Conservation (phyloP, 2,329 filamentous ascomycete genomes). For the Trichoderma sp. region DNA sequence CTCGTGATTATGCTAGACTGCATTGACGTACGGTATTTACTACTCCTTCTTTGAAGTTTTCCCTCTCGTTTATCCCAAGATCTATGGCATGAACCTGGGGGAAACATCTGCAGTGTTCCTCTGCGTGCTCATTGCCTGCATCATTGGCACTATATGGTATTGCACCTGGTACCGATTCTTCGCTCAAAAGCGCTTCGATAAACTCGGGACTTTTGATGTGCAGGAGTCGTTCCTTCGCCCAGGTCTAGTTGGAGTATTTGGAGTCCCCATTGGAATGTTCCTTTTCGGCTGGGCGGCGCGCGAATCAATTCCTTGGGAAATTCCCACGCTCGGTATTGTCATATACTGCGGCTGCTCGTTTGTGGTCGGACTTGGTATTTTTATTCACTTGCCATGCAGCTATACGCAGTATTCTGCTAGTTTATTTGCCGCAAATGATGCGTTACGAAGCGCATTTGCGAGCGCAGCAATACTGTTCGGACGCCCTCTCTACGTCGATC, state of each 20-base stretch:
- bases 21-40: not conserved
- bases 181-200: not conserved
- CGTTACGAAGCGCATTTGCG: conserved; percentile 1
- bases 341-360: not conserved
- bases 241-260: not conserved
- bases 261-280: not conserved
- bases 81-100: not conserved
- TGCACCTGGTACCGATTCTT: not conserved
- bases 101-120: not conserved
- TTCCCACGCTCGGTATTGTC: not conserved
- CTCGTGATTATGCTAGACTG: not conserved
- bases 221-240: not conserved
- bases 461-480: not conserved
- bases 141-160: not conserved
- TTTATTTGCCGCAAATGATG: not conserved
- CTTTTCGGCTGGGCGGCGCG: not conserved
- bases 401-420: not conserved
- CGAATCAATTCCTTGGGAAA: not conserved
- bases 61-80: not conserved
- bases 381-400: conserved; percentile 37
- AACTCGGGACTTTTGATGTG: not conserved
- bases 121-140: not conserved
- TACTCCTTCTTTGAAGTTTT: not conserved
- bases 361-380: conserved; percentile 44
- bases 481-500: not conserved